Evolutionary conservation across 768 basidiomycete species (phyloP), one percentile per base, ranked within the genome.

Genomic region (Pleurotus tuber-regium): DNA sequence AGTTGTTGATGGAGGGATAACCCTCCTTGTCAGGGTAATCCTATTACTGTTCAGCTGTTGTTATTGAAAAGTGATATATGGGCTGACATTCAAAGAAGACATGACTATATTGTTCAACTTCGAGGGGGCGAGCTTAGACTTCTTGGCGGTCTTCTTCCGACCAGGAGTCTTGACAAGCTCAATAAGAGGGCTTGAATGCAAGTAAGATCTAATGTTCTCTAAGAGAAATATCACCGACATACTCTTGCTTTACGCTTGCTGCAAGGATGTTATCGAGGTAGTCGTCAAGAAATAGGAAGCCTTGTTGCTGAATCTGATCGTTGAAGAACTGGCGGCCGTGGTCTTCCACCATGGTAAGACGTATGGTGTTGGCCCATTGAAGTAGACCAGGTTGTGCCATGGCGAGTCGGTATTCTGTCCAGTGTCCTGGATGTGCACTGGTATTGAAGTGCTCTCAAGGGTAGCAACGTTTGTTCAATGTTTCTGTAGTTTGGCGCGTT

Each of bases 111-210:
- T 69, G 43, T 72, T 75, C 51, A 76, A 66, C 61, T 78, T 82
- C 7, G 77, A 77, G 4, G 72, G 40, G 7, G 25, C 28, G 12
- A 44, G 24, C 16, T 38, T 55, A 14, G 77, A 71, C 57, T 76
- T 79, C 57, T 74, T 79, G 3, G 71, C 69, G 42, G 72, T 74
- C 67, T 79, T 88, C 66, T 80, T 89, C 38, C 89, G 79, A 25
- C 87, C 84, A 11, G 90, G 90, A 1, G 91, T 92, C 69, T 92
- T 92, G 2, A 92, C 81, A 14, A 92, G 76, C 48, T 92, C 88
- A 35, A 12, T 33, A 0, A 26, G n/a, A 11, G 49, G 19, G 50
- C 58, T 18, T 54, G 43, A 12, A 43, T 43, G 23, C 19, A 12
- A 19, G 31, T 25, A 19, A 35, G 19, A 19, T 6, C 6, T 4